Evolutionary conservation across 2,329 filamentous ascomycete species (phyloP).

Genomic region (Biscogniauxia marginata): DNA sequence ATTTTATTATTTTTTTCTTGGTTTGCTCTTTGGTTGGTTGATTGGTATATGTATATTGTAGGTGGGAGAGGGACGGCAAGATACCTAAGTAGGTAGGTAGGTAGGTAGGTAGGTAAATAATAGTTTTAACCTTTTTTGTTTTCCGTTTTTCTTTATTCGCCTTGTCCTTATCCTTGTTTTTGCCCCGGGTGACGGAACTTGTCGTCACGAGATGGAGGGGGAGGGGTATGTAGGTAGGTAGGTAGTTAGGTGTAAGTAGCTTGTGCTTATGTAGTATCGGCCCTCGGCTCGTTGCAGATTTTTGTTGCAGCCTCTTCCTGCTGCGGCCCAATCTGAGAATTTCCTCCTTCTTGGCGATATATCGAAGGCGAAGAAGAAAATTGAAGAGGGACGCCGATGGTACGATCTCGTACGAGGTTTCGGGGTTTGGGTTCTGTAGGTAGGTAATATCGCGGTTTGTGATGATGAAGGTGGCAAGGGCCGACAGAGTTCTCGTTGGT

Average conservation of each 20-base stretch:
- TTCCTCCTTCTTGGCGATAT: not conserved
- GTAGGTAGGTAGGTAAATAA: not conserved
- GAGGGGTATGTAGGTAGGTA: slow-evolving; percentile 1
- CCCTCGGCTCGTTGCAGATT: not conserved
- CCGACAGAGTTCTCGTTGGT: not conserved
- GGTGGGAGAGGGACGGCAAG: no score
- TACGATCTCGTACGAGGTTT: not conserved
- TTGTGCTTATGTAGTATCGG: not conserved
- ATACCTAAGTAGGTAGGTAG: no score
- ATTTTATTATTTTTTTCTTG: no score
- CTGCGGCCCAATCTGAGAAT: not conserved
- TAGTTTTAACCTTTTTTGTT: not conserved
- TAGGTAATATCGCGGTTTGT: not conserved
- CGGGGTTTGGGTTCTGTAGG: not conserved
- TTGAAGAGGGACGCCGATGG: not conserved
- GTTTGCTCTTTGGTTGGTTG: not conserved
- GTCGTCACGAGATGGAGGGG: not conserved
- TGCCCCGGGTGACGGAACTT: no score
- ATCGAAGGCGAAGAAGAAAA: not conserved
- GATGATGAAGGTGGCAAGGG: not conserved
- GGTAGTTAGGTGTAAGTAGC: not conserved
- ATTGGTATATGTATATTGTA: not conserved
- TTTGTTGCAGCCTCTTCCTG: not conserved
- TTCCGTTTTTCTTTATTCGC: not conserved
- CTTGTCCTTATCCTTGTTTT: no score